Percentiles rank a stretch among this genome's conserved stretches.
phyloP scores from a whole-genome alignment of 225 moss, liverwort and hornwort genomes.

The Anthoceros angustus region DNA sequence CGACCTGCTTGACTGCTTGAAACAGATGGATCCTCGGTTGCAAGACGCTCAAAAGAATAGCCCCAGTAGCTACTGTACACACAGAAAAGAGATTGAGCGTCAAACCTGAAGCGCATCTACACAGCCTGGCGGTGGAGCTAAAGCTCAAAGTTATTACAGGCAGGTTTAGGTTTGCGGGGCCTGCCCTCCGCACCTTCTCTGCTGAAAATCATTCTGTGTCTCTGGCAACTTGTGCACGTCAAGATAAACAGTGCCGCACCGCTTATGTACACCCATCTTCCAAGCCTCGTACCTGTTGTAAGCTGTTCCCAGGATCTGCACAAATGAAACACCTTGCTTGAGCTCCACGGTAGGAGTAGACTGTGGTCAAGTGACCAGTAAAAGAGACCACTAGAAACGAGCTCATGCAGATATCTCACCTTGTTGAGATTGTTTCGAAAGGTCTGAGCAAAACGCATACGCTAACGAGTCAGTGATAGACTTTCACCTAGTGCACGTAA shows the following conservation, averaged over 20 bases:
- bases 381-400: conserved; percentile 19
- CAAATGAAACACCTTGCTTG: neutral
- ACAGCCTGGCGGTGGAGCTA: no score
- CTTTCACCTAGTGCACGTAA: conserved; percentile 19
- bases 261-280: conserved; percentile 98
- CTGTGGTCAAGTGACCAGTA: neutral
- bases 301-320: conserved; percentile 84
- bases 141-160: no score
- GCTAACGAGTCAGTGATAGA: neutral
- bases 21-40: conserved; percentile 38
- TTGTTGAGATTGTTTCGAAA: conserved; percentile 99
- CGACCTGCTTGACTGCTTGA: conserved; percentile 13
- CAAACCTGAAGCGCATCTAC: neutral
- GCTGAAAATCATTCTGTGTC: conserved; percentile 56
- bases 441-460: conserved; percentile 27
- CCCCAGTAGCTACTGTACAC: conserved; percentile 67
- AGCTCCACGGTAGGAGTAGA: neutral
- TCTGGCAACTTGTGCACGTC: conserved; percentile 79
- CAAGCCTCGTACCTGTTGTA: conserved; percentile 74
- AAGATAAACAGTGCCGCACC: conserved; percentile 68
- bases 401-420: conserved; percentile 38
- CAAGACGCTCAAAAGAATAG: conserved; percentile 76
- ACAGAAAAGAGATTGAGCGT: neutral
- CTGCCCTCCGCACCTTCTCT: conserved; percentile 24
- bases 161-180: no score